Conservation (phyloP, 306 rosid genomes). For the Abrus pulchellus region DNA sequence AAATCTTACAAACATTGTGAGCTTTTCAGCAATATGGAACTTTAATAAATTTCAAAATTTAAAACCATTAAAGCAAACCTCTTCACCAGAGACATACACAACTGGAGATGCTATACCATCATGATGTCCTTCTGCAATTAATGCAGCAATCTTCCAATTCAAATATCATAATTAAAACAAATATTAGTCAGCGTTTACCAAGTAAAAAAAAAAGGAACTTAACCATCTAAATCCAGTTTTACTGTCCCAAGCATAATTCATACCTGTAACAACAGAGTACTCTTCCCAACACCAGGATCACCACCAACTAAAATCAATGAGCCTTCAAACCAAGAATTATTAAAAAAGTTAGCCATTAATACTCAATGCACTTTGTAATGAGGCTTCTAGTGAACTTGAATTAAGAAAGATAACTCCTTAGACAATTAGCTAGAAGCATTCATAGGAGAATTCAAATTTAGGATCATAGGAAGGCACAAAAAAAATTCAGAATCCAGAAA, state of each 20-base stretch:
- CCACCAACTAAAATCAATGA: constrained; percentile 93
- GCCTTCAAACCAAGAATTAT: constrained; percentile 67
- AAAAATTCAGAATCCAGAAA: not conserved
- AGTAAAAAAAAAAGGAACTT: constrained; percentile 11
- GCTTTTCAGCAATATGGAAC: constrained; percentile 14
- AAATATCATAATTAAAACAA: constrained; percentile 29
- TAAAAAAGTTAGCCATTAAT: constrained; percentile 41
- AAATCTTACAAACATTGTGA: not conserved
- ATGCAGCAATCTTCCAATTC: constrained; percentile 77
- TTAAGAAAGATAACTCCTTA: constrained; percentile 14
- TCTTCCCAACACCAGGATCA: constrained; percentile 99
- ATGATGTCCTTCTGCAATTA: constrained; percentile 69
- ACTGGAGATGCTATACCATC: constrained; percentile 65
- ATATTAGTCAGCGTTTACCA: constrained; percentile 22
- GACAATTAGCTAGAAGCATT: constrained; percentile 39
- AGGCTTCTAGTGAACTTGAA: constrained; percentile 28
- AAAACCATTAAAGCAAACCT: constrained; percentile 66
- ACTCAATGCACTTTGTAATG: not conserved
- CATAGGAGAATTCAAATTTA: constrained; percentile 18
- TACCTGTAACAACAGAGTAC: constrained; percentile 92
- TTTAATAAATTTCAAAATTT: not conserved
- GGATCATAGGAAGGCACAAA: not conserved
- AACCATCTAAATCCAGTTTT: constrained; percentile 23
- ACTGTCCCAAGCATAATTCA: constrained; percentile 29
- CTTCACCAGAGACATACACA: constrained; percentile 96